Conservation (phyloP, 2,329 filamentous ascomycete genomes). For the Fusarium burgessii region DNA sequence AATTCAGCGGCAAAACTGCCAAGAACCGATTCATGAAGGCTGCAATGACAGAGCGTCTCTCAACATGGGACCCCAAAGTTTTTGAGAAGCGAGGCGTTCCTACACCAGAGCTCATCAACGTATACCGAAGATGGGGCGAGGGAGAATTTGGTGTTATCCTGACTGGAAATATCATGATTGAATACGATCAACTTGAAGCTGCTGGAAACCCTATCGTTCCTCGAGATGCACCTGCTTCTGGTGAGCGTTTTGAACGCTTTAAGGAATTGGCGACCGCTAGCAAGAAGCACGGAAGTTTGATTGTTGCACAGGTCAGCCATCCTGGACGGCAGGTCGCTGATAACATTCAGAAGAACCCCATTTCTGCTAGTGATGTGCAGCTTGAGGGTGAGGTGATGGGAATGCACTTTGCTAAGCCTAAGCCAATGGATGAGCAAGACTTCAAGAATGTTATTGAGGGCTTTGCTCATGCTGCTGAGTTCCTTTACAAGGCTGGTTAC, state of each 20-base stretch:
- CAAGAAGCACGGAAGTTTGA: slow-evolving; percentile 69
- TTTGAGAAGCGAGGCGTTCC: slow-evolving; percentile 61
- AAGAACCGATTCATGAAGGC: slow-evolving; percentile 76
- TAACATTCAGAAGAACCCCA: slow-evolving; percentile 50
- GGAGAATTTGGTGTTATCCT: slow-evolving; percentile 67
- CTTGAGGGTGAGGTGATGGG: slow-evolving; percentile 45
- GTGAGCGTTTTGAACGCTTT: slow-evolving; percentile 72
- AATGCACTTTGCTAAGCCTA: slow-evolving; percentile 60
- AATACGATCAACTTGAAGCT: slow-evolving; percentile 68
- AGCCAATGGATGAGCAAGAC: slow-evolving; percentile 64
- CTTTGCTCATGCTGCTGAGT: slow-evolving; percentile 72
- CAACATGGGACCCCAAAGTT: slow-evolving; percentile 68
- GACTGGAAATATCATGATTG: slow-evolving; percentile 74
- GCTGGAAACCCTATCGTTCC: slow-evolving; percentile 71
- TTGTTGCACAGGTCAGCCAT: slow-evolving; percentile 68
- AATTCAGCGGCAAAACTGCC: slow-evolving; percentile 66
- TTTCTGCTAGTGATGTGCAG: slow-evolving; percentile 57
- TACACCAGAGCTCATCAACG: slow-evolving; percentile 58
- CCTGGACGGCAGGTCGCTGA: slow-evolving; percentile 58
- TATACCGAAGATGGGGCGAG: slow-evolving; percentile 72
- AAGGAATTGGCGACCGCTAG: slow-evolving; percentile 64
- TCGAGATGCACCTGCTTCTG: slow-evolving; percentile 60
- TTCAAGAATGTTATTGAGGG: slow-evolving; percentile 68
- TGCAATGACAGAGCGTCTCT: slow-evolving; percentile 74
- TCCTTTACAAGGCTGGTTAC: slow-evolving; percentile 71